Conservation (phyloP, 2,329 filamentous ascomycete species). For the Triangularia setosa region DNA sequence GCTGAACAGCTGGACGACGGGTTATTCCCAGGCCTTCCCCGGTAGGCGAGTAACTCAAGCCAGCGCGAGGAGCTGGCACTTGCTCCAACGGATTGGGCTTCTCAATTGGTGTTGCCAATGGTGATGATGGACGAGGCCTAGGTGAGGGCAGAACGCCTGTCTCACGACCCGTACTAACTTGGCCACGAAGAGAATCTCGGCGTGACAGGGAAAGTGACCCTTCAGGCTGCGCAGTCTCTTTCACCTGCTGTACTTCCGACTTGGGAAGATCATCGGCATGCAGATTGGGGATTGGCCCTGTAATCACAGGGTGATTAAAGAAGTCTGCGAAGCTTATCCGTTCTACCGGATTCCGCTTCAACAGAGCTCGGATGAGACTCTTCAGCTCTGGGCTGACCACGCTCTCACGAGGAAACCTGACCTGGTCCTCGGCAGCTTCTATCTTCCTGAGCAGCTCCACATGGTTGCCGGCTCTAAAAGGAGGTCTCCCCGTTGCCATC, state of each 20-base stretch:
- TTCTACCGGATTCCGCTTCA: conserved; percentile 83
- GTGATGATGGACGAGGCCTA: conserved; percentile 39
- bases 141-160: conserved; percentile 34
- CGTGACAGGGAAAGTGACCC: conserved; percentile 26
- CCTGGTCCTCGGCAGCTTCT: conserved; percentile 79
- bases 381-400: conserved; percentile 74
- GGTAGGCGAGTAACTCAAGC: conserved; percentile 39
- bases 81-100: conserved; percentile 32
- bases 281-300: conserved; percentile 71
- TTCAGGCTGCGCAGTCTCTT: conserved; percentile 31
- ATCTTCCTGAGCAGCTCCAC: conserved; percentile 92
- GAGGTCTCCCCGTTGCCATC: conserved; percentile 87
- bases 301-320: conserved; percentile 71
- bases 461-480: conserved; percentile 89
- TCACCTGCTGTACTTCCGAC: conserved; percentile 31
- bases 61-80: conserved; percentile 28
- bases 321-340: conserved; percentile 82
- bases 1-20: conserved; percentile 43
- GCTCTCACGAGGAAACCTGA: conserved; percentile 74
- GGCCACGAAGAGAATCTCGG: conserved; percentile 40
- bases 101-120: conserved; percentile 41
- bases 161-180: conserved; percentile 37
- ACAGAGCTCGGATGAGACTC: conserved; percentile 68
- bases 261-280: conserved; percentile 69
- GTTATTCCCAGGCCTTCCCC: conserved; percentile 49